Base-by-base conservation (phyloP, 2,329 filamentous ascomycete species). In the Calonectria leucothoes region DNA sequence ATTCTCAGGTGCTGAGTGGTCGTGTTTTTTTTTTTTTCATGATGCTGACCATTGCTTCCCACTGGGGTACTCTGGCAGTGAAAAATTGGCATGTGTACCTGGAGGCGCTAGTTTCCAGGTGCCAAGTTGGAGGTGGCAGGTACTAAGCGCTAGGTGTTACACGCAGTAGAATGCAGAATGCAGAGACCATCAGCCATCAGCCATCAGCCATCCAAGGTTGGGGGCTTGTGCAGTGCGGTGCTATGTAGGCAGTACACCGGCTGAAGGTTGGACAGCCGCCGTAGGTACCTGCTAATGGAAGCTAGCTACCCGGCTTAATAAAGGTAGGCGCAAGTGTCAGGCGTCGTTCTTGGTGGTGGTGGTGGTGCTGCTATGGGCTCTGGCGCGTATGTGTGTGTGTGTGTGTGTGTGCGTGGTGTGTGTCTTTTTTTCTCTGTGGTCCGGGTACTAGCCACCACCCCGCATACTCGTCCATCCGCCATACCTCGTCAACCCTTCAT, bases 81-180 rank as follows among this genome's bases (percentile, higher is more conserved):
- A 23, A 23, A 31, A 61, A 33, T 37, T 29, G 35, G 14, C 33
- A 52, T 61, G 45, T 39, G 35, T 57, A 37, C 66, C 57, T 67
- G 65, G 20, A 64, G 49, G 55, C 68, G 59, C 68, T 55, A 65
- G 68, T 57, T 59, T 64, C 59, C 37, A 57, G 52, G 69, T 71
- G 69, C 64, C 69, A 71, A 66, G 69, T 71, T 71, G 37, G 29
- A 31, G 37, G 51, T 66, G 59, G 59, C 42, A 57, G 59, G 48
- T 70, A 31, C 68, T 65, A 65, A 64, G 33, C 35, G 35, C 48
- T 55, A 42, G 31, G 63, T 61, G 69, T 49, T 68, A 71, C 70
- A 67, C 70, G 35, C 55, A 25, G 70, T 71, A 14, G 15, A 61
- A 35, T 27, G 42, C 63, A 66, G 27, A 39, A 31, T 31, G 48